Base-by-base conservation (phyloP, 2,329 filamentous ascomycete genomes). In the Cyphellophora europaea region DNA sequence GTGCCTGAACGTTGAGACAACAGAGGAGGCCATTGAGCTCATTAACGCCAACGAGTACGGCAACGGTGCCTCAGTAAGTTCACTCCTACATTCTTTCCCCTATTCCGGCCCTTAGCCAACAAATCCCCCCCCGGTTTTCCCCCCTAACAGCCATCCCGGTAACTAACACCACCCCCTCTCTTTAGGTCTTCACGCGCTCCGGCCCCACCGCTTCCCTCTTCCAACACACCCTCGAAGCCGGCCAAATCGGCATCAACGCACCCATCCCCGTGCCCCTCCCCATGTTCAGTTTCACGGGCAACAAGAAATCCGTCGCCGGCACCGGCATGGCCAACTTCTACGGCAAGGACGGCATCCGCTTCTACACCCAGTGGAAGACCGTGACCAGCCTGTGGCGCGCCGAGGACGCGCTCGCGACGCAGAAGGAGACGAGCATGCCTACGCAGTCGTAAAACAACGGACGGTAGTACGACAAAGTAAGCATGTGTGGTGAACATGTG, bases 341-440 rank as follows among this genome's bases (percentile, higher is more conserved):
- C 63, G 91, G 91, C 48, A 82, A 84, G 62, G 85, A 87, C 1
- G 91, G 89, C 15, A 63, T 98, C 56, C 79, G 83, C 56, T 98
- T 98, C 58, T 96, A 93, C 63, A 98, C 91, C 3, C 91, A 96
- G 66, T 74, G 83, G 55, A 96, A 98, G 82, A 98, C 91, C 3
- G 91, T 98, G 32, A 98, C 91, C 35, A 81, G 85, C 48, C 65
- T 93, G 57, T 98, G 91, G 91, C 77, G 77, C 53, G 77, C 74
- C 42, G 78, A 88, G 53, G 88, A 95, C 64, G 88, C 86, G 1
- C 73, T 91, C 32, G 79, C 77, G 36, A 82, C 79, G 48, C 89
- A 88, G 72, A 88, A 88, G 11, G 77, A 79, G 52, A 86, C 93
- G 8, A 74, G 83, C 43, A 96, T 96, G 89, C 89, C 89, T 13